These are phyloP conservation scores for Rauvolfia tetraphylla DNA, from an alignment of 257 asterid species.

Conservation along the genomic window DNA sequence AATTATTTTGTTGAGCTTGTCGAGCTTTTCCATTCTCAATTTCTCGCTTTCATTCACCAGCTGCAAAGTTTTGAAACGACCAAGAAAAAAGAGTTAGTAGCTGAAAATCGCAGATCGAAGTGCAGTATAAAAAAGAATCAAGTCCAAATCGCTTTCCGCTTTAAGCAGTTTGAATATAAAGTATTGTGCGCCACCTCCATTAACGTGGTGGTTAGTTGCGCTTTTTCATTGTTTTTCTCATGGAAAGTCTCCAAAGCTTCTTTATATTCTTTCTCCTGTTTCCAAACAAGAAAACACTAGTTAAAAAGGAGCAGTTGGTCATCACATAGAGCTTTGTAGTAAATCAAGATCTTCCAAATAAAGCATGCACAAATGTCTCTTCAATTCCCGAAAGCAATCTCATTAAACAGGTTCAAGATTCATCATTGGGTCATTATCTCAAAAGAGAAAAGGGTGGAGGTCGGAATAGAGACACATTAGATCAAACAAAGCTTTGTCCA, in stretches of 20 bases:
- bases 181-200: slow-evolving; percentile 54
- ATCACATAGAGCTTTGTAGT: not conserved
- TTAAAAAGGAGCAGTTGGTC: not conserved
- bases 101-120: not conserved
- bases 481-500: too few species aligned
- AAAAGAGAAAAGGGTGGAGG: not conserved
- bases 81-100: not conserved
- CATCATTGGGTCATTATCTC: not conserved
- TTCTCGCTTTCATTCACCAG: slow-evolving; percentile 74
- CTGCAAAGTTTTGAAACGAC: slow-evolving; percentile 32
- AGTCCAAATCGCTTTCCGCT: not conserved
- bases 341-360: not conserved
- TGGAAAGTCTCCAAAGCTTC: slow-evolving; percentile 68
- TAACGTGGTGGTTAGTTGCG: slow-evolving; percentile 60
- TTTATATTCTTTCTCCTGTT: slow-evolving; percentile 85
- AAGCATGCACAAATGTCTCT: not conserved
- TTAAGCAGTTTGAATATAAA: not conserved
- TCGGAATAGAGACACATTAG: too few species aligned
- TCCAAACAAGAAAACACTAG: not conserved
- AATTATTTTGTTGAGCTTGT: slow-evolving; percentile 73
- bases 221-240: slow-evolving; percentile 73
- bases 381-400: not conserved
- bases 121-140: not conserved
- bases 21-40: slow-evolving; percentile 65
- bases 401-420: not conserved